Percentiles rank a stretch among this genome's conserved stretches.
Conservation (phyloP, 2,329 filamentous ascomycete genomes). For the Grosmannia penicillata region DNA sequence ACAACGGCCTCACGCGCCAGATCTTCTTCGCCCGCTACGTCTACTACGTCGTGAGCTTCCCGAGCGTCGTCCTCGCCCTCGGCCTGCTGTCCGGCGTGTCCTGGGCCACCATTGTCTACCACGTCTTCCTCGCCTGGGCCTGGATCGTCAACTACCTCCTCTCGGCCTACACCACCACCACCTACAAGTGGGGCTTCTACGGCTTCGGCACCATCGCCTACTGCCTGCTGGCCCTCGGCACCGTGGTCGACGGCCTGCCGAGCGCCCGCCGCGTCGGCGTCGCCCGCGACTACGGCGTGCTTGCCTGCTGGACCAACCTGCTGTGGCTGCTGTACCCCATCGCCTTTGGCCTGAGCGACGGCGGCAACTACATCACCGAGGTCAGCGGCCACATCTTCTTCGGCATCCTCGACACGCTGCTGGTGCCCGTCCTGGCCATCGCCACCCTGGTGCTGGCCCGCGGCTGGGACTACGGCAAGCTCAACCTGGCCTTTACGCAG, state of each 20-base stretch:
- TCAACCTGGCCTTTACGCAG: slow-evolving; percentile 40
- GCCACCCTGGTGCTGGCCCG: slow-evolving; percentile 28
- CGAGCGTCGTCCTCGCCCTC: slow-evolving; percentile 27
- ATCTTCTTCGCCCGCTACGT: slow-evolving; percentile 43
- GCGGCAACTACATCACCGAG: slow-evolving; percentile 33
- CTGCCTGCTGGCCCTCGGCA: slow-evolving; percentile 29
- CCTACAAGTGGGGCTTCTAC: slow-evolving; percentile 45
- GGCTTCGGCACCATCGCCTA: slow-evolving; percentile 34
- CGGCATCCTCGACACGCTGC: slow-evolving; percentile 35
- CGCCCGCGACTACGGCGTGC: slow-evolving; percentile 26
- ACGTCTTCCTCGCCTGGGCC: slow-evolving; percentile 32
- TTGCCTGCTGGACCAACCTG: slow-evolving; percentile 32
- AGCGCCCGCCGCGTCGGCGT: slow-evolving; percentile 26
- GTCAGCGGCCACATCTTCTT: slow-evolving; percentile 34
- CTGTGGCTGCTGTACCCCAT: slow-evolving; percentile 40
- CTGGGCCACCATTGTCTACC: slow-evolving; percentile 40
- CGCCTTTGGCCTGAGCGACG: slow-evolving; percentile 36
- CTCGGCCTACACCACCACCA: slow-evolving; percentile 29
- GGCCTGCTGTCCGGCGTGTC: slow-evolving; percentile 33
- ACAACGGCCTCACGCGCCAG: slow-evolving; percentile 22
- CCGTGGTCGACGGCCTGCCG: slow-evolving; percentile 22
- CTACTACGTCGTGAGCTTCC: slow-evolving; percentile 37
- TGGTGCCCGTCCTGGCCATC: slow-evolving; percentile 28
- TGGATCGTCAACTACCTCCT: slow-evolving; percentile 37
- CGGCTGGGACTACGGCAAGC: slow-evolving; percentile 33